phyloP scores from a whole-genome alignment of 768 basidiomycete species.

The Nidula microcarpa region DNA sequence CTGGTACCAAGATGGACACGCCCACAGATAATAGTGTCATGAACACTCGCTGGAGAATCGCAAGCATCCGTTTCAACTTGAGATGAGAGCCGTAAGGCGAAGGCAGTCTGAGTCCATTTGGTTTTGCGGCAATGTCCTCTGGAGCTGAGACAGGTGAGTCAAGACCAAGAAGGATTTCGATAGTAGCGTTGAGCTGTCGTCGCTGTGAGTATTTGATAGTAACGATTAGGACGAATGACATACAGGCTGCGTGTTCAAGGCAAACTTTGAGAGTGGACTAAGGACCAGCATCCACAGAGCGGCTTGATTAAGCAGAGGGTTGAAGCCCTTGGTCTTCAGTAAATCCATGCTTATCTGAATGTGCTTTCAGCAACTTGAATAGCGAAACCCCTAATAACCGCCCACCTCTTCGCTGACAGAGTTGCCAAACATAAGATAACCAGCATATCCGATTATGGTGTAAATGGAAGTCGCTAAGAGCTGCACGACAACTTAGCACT shows the following conservation, averaged over 20 bases:
- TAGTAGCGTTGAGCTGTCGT: slow-evolving; percentile 68
- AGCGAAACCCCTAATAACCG: neutral
- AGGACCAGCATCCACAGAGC: slow-evolving; percentile 88
- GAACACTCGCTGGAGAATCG: slow-evolving; percentile 51
- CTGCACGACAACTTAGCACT: slow-evolving; percentile 25
- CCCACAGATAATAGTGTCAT: slow-evolving; percentile 59
- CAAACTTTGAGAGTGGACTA: slow-evolving; percentile 84
- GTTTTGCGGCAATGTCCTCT: slow-evolving; percentile 34
- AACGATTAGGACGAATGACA: slow-evolving; percentile 18
- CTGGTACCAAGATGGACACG: slow-evolving; percentile 73
- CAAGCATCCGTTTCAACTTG: slow-evolving; percentile 34
- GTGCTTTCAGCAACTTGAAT: neutral
- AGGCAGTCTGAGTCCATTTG: slow-evolving; percentile 23
- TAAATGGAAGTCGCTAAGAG: slow-evolving; percentile 60
- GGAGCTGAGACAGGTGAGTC: slow-evolving; percentile 37
- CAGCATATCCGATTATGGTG: slow-evolving; percentile 69
- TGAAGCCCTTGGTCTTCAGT: slow-evolving; percentile 70
- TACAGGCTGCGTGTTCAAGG: slow-evolving; percentile 78
- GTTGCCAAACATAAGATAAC: slow-evolving; percentile 90
- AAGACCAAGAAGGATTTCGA: slow-evolving; percentile 76
- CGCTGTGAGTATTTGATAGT: neutral
- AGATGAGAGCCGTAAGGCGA: slow-evolving; percentile 17
- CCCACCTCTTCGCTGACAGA: slow-evolving; percentile 76
- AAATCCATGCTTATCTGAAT: slow-evolving; percentile 80
- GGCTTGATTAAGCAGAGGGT: slow-evolving; percentile 61